These are phyloP conservation scores for Coniochaeta prunicola DNA, from an alignment of 2,329 filamentous ascomycete species.

Conservation along the genomic window DNA sequence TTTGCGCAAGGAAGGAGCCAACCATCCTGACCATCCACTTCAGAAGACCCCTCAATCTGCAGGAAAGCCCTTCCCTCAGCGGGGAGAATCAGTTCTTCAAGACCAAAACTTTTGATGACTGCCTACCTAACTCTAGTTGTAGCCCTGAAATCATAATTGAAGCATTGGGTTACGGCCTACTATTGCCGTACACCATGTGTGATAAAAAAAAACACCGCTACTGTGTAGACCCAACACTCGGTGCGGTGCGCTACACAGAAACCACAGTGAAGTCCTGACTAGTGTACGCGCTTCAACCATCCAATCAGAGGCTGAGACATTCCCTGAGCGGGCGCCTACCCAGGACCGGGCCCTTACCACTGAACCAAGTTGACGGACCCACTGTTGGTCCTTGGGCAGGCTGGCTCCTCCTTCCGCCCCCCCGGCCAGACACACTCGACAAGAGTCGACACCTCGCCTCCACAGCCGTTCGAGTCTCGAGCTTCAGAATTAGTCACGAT, in stretches of 20 bases:
- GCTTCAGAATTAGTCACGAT: background rate
- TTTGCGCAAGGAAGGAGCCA: constrained; percentile 4
- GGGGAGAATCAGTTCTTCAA: too few relatives aligned
- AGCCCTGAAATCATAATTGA: too few relatives aligned
- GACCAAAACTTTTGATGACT: background rate
- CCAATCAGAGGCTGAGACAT: background rate
- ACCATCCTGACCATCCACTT: background rate
- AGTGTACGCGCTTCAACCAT: background rate
- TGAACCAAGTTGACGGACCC: background rate
- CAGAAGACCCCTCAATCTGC: background rate
- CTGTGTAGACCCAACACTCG: background rate
- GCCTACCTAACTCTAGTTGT: too few relatives aligned
- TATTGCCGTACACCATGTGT: too few relatives aligned
- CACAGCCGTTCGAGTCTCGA: background rate
- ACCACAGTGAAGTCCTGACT: background rate
- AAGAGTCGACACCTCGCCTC: background rate
- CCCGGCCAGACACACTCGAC: background rate
- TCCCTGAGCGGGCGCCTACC: background rate
- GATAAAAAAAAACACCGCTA: too few relatives aligned
- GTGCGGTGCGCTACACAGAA: too few relatives aligned
- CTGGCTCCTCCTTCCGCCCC: background rate
- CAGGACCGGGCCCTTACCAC: background rate
- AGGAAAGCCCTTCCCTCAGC: too few relatives aligned
- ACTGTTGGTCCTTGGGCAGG: background rate
- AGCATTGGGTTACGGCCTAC: too few relatives aligned